Evolutionary conservation across 2,329 filamentous ascomycete genomes (phyloP), one percentile per base, ranked within the genome.

Genomic region (Botrytis cinerea): DNA sequence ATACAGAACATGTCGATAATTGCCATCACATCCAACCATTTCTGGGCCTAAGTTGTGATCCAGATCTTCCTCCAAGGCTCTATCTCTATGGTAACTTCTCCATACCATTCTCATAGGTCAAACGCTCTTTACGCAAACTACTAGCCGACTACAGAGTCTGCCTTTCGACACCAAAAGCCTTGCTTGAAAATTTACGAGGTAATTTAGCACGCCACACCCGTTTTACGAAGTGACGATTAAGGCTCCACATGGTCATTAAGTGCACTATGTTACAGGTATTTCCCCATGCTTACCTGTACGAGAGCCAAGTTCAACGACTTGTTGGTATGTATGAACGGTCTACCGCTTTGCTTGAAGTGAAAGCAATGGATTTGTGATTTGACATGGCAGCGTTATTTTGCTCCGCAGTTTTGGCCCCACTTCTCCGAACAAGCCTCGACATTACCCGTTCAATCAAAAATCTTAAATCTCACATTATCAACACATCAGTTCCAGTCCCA

Each of bases 21-120:
- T 62, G 60, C n/a, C 22, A 62, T 40, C 12, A 62, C 35, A 40
- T 40, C 60, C 60, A 62, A 62, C 60, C 60, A 18, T 62, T 62
- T 1, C 35, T 62, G 35, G 35, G 60, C 25, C 38, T 40, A 40
- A 62, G 8, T 62, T 8, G 40, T 16, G 25, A n/a, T 18, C 35
- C 60, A 62, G 60, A 40, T 16, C 60, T 40, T 62, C 38, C 22
- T 62, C 25, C 22, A n/a, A 62, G 35, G 35, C 35, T 40, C 35
- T 40, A 62, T n/a, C 35, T 62, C 60, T 16, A 4, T n/a, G 60
- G 22, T 2, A 18, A 18, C 14, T 62, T 40, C 60, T 22, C 60
- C 14, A 62, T 62, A 40, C 16, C 35, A 40, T 57, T 3, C 51
- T 14, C 10, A 57, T 57, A 40, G 22, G 60, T 62, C 60, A n/a